Evolutionary conservation across 495 filamentous ascomycete genomes (phyloP).

Genomic region (Evansstolkia leycettana): DNA sequence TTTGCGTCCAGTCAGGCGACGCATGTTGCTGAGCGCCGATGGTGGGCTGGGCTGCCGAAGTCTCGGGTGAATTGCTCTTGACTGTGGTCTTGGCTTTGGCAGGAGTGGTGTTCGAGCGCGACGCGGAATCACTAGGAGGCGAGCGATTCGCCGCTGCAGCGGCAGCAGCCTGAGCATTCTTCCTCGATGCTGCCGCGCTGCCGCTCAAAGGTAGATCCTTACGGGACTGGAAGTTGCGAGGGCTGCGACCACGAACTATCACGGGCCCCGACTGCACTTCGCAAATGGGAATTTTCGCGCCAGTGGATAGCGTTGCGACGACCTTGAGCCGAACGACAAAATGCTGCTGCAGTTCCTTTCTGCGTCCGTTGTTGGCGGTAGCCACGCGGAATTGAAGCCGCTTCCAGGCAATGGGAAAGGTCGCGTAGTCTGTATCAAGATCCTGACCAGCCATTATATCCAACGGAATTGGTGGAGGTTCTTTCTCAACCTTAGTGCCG

Average conservation of each 20-base stretch:
- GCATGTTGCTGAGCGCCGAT: conserved; percentile 20
- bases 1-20: conserved; percentile 29
- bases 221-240: conserved; percentile 65
- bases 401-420: conserved; percentile 83
- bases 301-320: conserved; percentile 57
- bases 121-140: conserved; percentile 33
- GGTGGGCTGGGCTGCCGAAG: conserved; percentile 24
- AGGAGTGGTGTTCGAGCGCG: conserved; percentile 35
- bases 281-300: conserved; percentile 52
- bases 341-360: conserved; percentile 73
- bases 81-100: conserved; percentile 39
- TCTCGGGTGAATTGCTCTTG: conserved; percentile 30
- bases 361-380: conserved; percentile 69
- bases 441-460: conserved; percentile 69
- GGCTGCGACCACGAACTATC: conserved; percentile 66
- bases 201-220: conserved; percentile 66
- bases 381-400: conserved; percentile 85
- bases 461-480: conserved; percentile 55
- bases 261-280: conserved; percentile 65
- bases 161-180: conserved; percentile 28
- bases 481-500: conserved; percentile 50
- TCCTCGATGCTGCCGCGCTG: conserved; percentile 55
- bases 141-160: conserved; percentile 28
- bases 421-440: conserved; percentile 61
- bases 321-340: conserved; percentile 68